Evolutionary conservation across 345 rosid species (phyloP), one percentile per base, ranked within the genome.

Genomic region (Pistacia integerrima): DNA sequence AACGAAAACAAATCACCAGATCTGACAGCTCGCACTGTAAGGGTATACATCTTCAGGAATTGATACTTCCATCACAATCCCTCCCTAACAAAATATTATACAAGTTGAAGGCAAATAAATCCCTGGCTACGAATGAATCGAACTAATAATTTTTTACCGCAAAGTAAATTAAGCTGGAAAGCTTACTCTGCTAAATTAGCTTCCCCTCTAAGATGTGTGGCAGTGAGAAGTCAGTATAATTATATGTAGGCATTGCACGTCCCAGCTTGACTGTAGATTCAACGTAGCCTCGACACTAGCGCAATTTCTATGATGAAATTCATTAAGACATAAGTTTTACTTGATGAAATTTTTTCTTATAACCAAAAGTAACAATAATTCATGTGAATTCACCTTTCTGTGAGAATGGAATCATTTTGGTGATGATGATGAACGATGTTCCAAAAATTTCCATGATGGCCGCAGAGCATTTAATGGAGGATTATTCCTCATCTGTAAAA

Each of bases 381-480:
- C 22, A 70, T 33, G 59, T 28, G 28, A 62, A 57, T 72, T 56
- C 60, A 71, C 73, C 76, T 66, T 16, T 0, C 22, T 48, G 16
- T 36, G 9, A 36, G 46, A 8, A 61, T 46, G 63, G 54, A 56
- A 22, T 79, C 79, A 84, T 74, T 70, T 87, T 68, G 76, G 49
- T 0, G 8, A 56, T 11, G 84, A 69, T 17, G 82, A 74, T 35
- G 88, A 63, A 8, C 67, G 78, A 72, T 87, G 80, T 58, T 89
- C 90, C 35, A 84, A 41, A 74, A 81, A 89, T 73, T 78, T 80
- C 91, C 92, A 90, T 2, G 73, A 63, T n/a, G 86, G 64, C 41
- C 6, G 77, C 46, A 20, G 17, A 18, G 63, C 36, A 51, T 82
- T 77, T 20, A 86, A 56, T 5, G 73, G 64, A 33, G 80, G 77